Conservation (phyloP, 1,284 basidiomycete genomes). For the Sporisorium iseilematis-ciliati region DNA sequence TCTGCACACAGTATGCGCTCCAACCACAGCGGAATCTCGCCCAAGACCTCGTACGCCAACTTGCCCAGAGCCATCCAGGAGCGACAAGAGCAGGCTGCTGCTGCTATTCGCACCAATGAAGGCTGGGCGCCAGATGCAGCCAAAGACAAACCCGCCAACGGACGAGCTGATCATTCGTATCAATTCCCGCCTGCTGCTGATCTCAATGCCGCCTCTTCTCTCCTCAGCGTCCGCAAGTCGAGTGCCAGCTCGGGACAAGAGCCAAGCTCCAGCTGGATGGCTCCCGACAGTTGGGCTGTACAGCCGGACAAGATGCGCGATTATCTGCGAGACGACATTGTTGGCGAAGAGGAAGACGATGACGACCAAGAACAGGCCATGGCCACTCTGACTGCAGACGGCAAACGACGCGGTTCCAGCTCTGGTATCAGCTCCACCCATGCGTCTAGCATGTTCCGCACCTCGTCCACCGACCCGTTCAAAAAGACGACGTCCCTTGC, state of each 20-base stretch:
- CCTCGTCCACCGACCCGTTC: constrained; percentile 38
- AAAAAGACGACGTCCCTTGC: constrained; percentile 30
- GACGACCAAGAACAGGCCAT: constrained; percentile 30
- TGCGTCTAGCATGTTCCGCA: constrained; percentile 45
- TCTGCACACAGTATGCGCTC: constrained; percentile 48
- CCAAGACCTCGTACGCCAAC: constrained; percentile 56
- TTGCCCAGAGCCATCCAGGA: constrained; percentile 35
- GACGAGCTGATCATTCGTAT: constrained; percentile 45
- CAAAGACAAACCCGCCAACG: constrained; percentile 27
- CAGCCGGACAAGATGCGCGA: constrained; percentile 57
- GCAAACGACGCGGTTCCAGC: constrained; percentile 35
- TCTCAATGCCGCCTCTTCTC: constrained; percentile 12
- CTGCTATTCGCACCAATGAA: constrained; percentile 10
- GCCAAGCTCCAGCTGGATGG: constrained; percentile 64
- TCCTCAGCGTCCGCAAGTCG: constrained; percentile 49
- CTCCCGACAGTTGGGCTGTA: constrained; percentile 69
- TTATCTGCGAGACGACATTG: constrained; percentile 55
- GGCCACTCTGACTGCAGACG: constrained; percentile 27
- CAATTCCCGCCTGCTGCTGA: constrained; percentile 48
- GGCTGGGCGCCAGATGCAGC: constrained; percentile 16
- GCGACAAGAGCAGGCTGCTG: constrained; percentile 9
- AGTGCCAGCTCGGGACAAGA: constrained; percentile 55
- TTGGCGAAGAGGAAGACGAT: constrained; percentile 56
- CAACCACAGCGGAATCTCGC: constrained; percentile 60
- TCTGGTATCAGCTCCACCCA: constrained; percentile 40